A percentile compares a stretch with the other conserved stretches of the same genome.
phyloP scores from a whole-genome alignment of 192 early-diverging fungal genomes.

The Podila minutissima region DNA sequence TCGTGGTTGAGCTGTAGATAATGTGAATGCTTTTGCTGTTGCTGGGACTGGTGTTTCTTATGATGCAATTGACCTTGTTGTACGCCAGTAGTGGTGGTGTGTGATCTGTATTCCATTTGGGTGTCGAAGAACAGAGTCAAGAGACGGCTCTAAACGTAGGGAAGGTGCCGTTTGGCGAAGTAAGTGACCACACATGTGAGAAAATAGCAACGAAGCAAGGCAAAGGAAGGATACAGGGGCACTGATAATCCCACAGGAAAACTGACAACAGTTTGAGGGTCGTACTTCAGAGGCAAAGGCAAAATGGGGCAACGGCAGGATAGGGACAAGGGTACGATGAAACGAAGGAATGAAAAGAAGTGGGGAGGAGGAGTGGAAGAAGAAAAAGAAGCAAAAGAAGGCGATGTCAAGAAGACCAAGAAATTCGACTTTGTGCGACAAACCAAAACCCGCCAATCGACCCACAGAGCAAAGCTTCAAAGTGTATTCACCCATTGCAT shows the following conservation, averaged over 20 bases:
- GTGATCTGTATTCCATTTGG: neutral
- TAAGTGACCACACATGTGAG: neutral
- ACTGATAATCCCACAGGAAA: too few species aligned
- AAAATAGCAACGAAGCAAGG: neutral
- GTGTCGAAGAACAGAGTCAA: neutral
- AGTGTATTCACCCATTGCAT: too few species aligned
- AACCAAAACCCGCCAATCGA: neutral
- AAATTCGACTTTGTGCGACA: neutral
- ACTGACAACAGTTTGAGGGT: too few species aligned
- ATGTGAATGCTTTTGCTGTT: neutral
- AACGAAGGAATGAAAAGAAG: neutral
- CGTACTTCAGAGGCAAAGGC: neutral
- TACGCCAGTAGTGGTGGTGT: neutral
- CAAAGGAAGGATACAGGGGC: too few species aligned
- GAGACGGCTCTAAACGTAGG: neutral
- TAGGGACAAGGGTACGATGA: neutral
- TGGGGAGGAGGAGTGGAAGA: neutral
- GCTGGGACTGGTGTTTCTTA: neutral
- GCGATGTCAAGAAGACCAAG: neutral
- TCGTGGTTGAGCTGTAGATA: neutral
- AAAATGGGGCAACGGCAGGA: neutral
- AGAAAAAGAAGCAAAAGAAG: neutral
- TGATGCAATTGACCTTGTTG: neutral
- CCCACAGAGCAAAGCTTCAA: too few species aligned
- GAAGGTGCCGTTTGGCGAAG: too few species aligned